phyloP scores from a whole-genome alignment of 768 basidiomycete species.

The Coprinopsis strossmayeri region DNA sequence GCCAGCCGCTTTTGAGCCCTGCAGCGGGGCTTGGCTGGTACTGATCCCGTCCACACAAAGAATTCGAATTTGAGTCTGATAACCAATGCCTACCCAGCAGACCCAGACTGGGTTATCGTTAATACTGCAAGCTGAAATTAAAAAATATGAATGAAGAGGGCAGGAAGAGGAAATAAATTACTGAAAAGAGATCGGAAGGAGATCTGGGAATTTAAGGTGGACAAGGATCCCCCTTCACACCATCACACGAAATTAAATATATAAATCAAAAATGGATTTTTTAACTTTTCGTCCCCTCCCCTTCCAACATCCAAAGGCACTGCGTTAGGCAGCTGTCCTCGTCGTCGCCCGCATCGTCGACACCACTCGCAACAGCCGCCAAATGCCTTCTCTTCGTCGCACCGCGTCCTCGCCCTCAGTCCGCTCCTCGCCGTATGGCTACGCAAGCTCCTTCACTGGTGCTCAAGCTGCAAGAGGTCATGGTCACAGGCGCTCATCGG shows the following conservation, averaged over 20 bases:
- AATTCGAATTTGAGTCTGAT: neutral
- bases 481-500: constrained; percentile 57
- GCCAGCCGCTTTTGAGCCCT: neutral
- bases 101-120: too few relatives aligned
- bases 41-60: neutral
- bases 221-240: constrained; percentile 22
- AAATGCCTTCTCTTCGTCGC: constrained; percentile 76
- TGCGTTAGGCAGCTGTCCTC: constrained; percentile 45
- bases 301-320: constrained; percentile 28
- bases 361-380: constrained; percentile 11
- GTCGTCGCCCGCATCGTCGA: constrained; percentile 20
- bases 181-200: neutral
- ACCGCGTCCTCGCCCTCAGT: constrained; percentile 64
- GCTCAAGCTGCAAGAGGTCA: constrained; percentile 28
- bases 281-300: constrained; percentile 28
- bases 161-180: neutral
- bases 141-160: neutral
- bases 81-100: too few relatives aligned
- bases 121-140: too few relatives aligned
- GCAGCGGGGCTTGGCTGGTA: neutral
- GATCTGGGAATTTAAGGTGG: constrained; percentile 14
- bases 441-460: constrained; percentile 27
- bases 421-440: constrained; percentile 62
- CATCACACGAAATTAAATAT: constrained; percentile 33
- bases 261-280: constrained; percentile 30